These are phyloP conservation scores for Tuber microsphaerosporum DNA, from an alignment of 495 filamentous ascomycete species.

Conservation along the genomic window DNA sequence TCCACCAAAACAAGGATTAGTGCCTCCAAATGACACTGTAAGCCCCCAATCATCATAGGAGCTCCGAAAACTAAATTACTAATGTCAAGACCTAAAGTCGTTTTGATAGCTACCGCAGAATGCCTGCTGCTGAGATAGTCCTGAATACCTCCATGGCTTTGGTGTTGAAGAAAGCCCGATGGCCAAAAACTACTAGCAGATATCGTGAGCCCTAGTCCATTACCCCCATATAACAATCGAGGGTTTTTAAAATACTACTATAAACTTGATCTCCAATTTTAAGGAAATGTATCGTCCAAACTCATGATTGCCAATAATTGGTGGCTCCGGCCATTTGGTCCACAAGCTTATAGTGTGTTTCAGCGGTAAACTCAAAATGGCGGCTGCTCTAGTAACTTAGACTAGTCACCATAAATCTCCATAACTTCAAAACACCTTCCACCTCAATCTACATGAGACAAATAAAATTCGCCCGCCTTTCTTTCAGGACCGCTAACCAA, in stretches of 20 bases:
- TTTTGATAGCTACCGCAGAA: not conserved
- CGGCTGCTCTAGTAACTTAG: not conserved
- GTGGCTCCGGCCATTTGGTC: not conserved
- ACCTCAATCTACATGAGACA: not conserved
- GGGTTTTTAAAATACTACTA: too few species aligned
- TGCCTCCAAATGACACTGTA: not conserved
- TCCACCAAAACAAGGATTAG: not conserved
- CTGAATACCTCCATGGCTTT: too few species aligned
- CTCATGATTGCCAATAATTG: not conserved
- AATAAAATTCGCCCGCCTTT: not conserved
- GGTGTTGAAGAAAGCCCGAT: too few species aligned
- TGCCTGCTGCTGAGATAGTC: too few species aligned
- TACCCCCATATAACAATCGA: too few species aligned
- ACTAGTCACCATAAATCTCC: not conserved
- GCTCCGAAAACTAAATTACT: not conserved
- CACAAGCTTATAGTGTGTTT: not conserved
- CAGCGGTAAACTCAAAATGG: not conserved
- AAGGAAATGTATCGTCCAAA: too few species aligned
- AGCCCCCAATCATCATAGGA: not conserved
- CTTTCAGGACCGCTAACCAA: not conserved
- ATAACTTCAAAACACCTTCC: not conserved
- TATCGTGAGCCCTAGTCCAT: too few species aligned
- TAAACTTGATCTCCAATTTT: too few species aligned
- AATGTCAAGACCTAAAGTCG: not conserved
- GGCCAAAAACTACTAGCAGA: too few species aligned